These are phyloP conservation scores for Prunus salicina DNA, from an alignment of 306 rosid genomes.

Conservation along the genomic window DNA sequence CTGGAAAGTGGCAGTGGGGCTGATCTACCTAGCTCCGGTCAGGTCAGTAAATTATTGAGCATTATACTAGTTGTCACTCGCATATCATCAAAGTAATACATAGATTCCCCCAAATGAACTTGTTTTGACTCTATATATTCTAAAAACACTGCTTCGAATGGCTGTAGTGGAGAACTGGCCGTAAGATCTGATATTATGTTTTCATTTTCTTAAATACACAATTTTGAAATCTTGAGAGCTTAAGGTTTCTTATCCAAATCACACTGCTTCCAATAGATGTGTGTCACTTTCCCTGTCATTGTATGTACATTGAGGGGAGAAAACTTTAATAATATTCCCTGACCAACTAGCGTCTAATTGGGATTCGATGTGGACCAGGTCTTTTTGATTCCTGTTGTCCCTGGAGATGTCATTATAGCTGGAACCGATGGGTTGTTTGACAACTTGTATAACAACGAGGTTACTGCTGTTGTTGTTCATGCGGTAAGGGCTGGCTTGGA, in stretches of 20 bases:
- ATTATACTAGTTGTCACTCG: neutral
- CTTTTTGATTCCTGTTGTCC: constrained; percentile 49
- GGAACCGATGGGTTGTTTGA: constrained; percentile 94
- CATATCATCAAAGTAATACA: neutral
- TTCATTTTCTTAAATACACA: neutral
- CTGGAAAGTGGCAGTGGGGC: constrained; percentile 72
- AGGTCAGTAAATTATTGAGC: constrained; percentile 44
- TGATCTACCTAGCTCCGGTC: constrained; percentile 89
- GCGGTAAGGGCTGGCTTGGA: constrained; percentile 60
- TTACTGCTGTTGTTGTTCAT: constrained; percentile 56
- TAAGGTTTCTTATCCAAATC: neutral
- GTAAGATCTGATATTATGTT: neutral
- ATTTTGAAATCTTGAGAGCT: neutral
- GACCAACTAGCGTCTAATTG: neutral
- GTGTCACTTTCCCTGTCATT: neutral
- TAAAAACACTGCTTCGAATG: neutral
- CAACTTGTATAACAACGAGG: constrained; percentile 68
- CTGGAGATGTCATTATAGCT: constrained; percentile 75
- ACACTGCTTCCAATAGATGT: neutral
- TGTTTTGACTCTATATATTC: neutral
- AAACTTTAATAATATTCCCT: neutral
- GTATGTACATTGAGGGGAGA: neutral
- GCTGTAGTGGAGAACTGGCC: neutral
- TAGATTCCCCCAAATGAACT: neutral
- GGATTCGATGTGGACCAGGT: constrained; percentile 39